Conservation (phyloP, 2,329 filamentous ascomycete species). For the Xylaria sp. region DNA sequence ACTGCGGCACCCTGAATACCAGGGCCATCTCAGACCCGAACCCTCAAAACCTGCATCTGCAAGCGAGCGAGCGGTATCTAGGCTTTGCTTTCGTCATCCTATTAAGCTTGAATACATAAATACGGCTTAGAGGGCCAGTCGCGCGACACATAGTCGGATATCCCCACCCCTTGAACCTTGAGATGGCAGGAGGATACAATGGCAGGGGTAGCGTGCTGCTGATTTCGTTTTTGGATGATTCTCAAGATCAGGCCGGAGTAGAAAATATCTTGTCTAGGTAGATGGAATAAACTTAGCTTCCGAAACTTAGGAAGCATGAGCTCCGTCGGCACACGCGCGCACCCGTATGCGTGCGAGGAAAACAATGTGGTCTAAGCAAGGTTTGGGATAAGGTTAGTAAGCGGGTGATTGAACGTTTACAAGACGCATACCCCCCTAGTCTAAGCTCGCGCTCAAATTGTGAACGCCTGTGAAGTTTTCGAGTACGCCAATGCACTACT, state of each 20-base stretch:
- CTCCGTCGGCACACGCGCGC: background rate
- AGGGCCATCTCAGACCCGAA: background rate
- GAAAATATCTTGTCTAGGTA: background rate
- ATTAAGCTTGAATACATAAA: background rate
- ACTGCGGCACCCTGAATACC: background rate
- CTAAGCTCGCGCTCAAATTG: background rate
- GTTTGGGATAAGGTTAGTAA: background rate
- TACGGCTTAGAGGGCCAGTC: background rate
- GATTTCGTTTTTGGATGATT: background rate
- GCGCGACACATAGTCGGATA: background rate
- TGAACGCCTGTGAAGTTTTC: background rate
- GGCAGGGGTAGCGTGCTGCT: background rate
- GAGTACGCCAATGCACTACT: no score
- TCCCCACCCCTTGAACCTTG: background rate
- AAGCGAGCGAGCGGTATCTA: background rate
- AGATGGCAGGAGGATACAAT: background rate
- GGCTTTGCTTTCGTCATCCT: background rate
- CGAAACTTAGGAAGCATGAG: background rate
- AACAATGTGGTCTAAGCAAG: background rate
- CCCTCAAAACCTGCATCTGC: background rate
- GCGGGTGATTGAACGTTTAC: background rate
- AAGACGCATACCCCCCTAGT: background rate
- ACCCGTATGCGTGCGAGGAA: background rate
- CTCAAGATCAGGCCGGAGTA: background rate
- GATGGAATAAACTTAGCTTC: background rate